Evolutionary conservation across 192 early-diverging fungal species (phyloP).

Genomic region (Geranomyces michiganensis): DNA sequence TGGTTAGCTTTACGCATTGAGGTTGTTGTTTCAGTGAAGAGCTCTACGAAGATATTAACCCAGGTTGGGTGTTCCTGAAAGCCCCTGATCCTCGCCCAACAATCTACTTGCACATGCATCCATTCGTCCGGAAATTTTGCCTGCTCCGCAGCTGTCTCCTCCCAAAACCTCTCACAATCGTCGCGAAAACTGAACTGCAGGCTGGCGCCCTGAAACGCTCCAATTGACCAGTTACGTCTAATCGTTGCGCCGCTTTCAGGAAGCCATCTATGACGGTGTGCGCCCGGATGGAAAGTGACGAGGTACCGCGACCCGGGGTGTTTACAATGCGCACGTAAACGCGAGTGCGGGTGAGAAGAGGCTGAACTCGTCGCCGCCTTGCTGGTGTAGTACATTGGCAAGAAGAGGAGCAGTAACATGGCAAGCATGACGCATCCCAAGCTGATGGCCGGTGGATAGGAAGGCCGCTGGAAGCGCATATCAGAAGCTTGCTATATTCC

Average conservation of each 20-base stretch:
- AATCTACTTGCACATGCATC: constrained; percentile 14
- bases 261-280: neutral
- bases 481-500: no score
- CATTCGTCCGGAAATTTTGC: neutral
- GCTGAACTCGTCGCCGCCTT: neutral
- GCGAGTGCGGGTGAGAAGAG: neutral
- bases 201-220: neutral
- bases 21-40: no score
- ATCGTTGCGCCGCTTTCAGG: neutral
- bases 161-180: constrained; percentile 3
- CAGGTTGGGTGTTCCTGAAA: constrained; percentile 1
- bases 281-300: constrained; percentile 3
- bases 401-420: neutral
- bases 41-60: neutral
- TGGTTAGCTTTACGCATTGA: neutral
- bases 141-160: neutral
- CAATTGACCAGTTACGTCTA: neutral
- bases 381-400: neutral
- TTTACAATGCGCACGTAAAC: neutral
- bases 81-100: neutral
- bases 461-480: no score
- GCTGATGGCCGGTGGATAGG: neutral
- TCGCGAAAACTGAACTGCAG: neutral
- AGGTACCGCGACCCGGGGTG: constrained; percentile 2
- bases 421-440: neutral